These are phyloP conservation scores for Chenopodium suecicum DNA, from an alignment of 148 eudicot species.

Conservation along the genomic window DNA sequence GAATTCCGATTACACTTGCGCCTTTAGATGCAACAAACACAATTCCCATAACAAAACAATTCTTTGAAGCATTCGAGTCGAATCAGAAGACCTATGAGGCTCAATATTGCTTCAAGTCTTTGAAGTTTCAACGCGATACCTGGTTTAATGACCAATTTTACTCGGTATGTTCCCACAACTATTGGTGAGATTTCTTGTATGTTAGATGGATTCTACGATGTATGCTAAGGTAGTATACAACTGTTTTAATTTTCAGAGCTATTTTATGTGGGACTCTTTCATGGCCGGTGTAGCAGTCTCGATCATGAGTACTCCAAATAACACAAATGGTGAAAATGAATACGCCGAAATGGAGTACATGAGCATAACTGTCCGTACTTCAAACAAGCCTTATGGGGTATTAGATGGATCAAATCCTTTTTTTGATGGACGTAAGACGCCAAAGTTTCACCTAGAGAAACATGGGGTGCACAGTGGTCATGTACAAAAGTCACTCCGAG, in stretches of 20 bases:
- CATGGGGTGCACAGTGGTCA: conserved; percentile 88
- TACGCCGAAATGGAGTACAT: conserved; percentile 76
- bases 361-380: conserved; percentile 79
- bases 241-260: conserved; percentile 43
- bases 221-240: not conserved
- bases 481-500: conserved; percentile 70
- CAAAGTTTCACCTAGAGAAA: conserved; percentile 50
- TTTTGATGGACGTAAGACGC: conserved; percentile 48
- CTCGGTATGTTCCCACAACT: conserved; percentile 35
- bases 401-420: conserved; percentile 82
- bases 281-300: conserved; percentile 74
- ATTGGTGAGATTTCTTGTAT: not conserved
- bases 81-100: conserved; percentile 79
- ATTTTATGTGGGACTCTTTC: conserved; percentile 90
- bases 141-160: conserved; percentile 62
- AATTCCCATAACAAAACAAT: conserved; percentile 55
- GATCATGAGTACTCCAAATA: conserved; percentile 52
- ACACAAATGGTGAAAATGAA: conserved; percentile 55
- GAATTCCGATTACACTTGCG: conserved; percentile 76
- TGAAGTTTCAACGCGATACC: conserved; percentile 66
- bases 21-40: conserved; percentile 92
- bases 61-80: conserved; percentile 54
- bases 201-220: not conserved
- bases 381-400: conserved; percentile 72
- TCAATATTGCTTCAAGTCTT: conserved; percentile 66